Evolutionary conservation across 805 yeast species (phyloP), one percentile per base, ranked within the genome.

Genomic region (Monosporozyma siamensis): DNA sequence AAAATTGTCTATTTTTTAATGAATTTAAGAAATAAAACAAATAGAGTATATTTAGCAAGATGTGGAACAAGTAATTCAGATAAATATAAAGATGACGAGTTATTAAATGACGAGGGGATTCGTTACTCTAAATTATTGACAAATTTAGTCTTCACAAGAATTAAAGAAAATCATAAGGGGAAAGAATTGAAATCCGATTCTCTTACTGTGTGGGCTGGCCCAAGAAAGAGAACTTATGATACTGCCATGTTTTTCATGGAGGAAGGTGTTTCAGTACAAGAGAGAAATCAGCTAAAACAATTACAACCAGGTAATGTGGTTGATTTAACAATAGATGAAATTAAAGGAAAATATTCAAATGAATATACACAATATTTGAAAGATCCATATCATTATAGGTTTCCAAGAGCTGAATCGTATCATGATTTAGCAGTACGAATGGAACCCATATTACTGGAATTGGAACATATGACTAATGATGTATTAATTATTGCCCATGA

Each of bases 361-460:
- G 96, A 89, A 50, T 83, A 72, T 57, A 72, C 68, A 47, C 78
- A 74, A 52, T 83, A 78, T 56, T 43, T 64, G 44, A 64, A 69
- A 46, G 97, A 90, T 59, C 96, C 96, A 2, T 92, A 92, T 58
- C 97, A 92, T 63, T 90, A 82, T 58, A 71, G 98, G 46, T 92
- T 76, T 58, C 85, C 95, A 2, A 72, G 97, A 39, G 87, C 95
- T 0, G 99, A 92, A 65, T 84, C 94, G 40, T 92, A 88, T 58
- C 98, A 92, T 63, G 99, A 92, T 63, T 71, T 92, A 44, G 97
- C 98, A 0, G 82, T 92, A 29, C 78, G 95, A 53, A 75, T 92
- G 66, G 98, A 92, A 64, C 95, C 97, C 0, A 69, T 92, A 43
- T 77, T 92, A 47, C 71, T 92, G 59, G 97, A 92, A 62, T 81